Base-by-base conservation (phyloP, 106 monocot species). In the Dendrobium huoshanense region DNA sequence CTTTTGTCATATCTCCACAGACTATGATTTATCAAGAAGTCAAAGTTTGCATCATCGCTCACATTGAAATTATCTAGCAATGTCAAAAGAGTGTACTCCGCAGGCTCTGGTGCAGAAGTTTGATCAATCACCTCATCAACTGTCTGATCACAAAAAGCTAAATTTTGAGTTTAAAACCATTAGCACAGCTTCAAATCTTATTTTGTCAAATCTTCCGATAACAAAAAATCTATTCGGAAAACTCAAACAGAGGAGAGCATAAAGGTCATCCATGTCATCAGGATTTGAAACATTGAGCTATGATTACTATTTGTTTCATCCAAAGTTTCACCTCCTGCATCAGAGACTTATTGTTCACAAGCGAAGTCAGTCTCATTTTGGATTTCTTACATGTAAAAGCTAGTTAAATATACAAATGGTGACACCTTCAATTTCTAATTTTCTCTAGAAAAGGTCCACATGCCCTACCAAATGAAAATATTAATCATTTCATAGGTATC, bases 1-100 rank as follows among this genome's bases (percentile, higher is more conserved):
- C 90, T 92, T 82, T 90, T 96, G 55, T 96, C 96, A 70, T 89
- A 92, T 84, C 96, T 94, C 96, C 96, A 96, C 9, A 96, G 81
- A 78, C 90, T 94, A 73, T 89, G 90, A 82, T 94, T 96, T 11
- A 85, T 77, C 16, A 96, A 67, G 70, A 97, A 97, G 54, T 81
- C 79, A 68, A 92, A 97, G 73, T 87, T 86, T 5, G 90, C 87
- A 47, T 84, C 79, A 64, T 89, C 89, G 4, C 31, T 83, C 15
- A 88, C 81, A 37, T 88, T 81, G 17, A 92, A 84, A 76, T 91
- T 92, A 29, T 85, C 86, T 20, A 90, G 84, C 74, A 94, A 94
- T 47, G 89, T 92, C 0, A 89, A 86, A 73, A 94, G 59, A 25
- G 82, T 89, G 85, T 98, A 98, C 31, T 89, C 86, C 65, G 82